A percentile compares a stretch with the other conserved stretches of the same genome.
Evolutionary conservation across 2,329 filamentous ascomycete species (phyloP).

Genomic region (Atkinsonella hypoxylon): DNA sequence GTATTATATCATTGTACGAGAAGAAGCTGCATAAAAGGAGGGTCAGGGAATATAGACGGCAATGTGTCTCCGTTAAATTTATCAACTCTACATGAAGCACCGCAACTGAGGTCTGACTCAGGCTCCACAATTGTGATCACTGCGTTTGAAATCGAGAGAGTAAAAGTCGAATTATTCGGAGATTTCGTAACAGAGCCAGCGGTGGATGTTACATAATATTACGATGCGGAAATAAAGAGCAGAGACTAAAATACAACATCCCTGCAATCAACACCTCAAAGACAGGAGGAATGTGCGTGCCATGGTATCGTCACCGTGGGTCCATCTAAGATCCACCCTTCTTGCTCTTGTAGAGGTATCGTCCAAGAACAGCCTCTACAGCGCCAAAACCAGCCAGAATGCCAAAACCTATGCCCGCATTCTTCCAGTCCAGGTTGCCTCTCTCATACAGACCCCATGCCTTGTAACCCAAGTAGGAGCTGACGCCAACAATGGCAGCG

Average conservation of each 20-base stretch:
- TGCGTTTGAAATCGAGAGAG: no score
- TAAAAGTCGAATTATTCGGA: no score
- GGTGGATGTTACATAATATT: no score
- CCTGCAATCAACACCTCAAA: conserved; percentile 5
- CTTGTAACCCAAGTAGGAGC: conserved; percentile 41
- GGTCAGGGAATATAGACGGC: conserved; percentile 2
- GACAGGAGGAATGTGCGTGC: not conserved
- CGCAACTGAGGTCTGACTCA: no score
- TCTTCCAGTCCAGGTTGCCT: conserved; percentile 37
- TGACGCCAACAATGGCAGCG: conserved; percentile 38
- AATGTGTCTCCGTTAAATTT: not conserved
- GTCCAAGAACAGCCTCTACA: conserved; percentile 36
- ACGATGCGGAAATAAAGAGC: not conserved
- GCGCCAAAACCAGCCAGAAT: conserved; percentile 37
- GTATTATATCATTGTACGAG: conserved; percentile 7
- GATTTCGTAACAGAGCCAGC: no score
- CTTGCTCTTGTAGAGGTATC: conserved; percentile 31
- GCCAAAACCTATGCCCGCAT: conserved; percentile 37
- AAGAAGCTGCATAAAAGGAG: not conserved
- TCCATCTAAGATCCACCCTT: conserved; percentile 11
- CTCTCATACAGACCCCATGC: conserved; percentile 44
- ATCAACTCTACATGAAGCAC: no score
- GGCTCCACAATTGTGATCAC: no score
- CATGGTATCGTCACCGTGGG: not conserved
- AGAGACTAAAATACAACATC: not conserved